Evolutionary conservation across 75 land plant genomes (phyloP), one percentile per base, ranked within the genome.

Genomic region (Ceratopteris richardii): DNA sequence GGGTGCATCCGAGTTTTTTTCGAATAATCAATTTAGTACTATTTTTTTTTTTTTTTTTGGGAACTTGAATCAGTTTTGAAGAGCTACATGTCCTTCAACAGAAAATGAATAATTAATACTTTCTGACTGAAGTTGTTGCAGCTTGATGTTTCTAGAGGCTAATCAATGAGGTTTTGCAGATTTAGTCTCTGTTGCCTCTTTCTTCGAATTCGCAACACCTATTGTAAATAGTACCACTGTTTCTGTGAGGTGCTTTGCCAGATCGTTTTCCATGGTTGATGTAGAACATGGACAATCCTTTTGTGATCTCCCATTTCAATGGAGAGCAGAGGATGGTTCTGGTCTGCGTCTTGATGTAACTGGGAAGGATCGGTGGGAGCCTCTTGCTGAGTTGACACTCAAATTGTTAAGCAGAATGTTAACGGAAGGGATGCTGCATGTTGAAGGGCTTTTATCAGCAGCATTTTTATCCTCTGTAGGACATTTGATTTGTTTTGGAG

Each of bases 311-410:
- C 97, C 97, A 44, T 42, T 65, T 30, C 66, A 70, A 44, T 90
- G 75, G 72, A 79, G 68, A 51, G 79, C 86, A 1, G 42, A 44
- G 26, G 62, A 80, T 57, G 84, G 84, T 26, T 66, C 70, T 53
- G 96, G 92, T 44, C 58, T 95, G 31, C 44, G 78, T 39, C 64
- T 95, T 61, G 74, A 90, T 66, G 64, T 95, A 9, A 66, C 66
- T 21, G 88, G 72, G 0, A 64, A 76, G 23, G 30, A 39, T 12
- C 78, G 92, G 50, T 95, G 87, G 96, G 78, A 65, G 47, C 70
- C 76, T 27, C 77, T 95, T 63, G 86, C 97, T 12, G 67, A 77
- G 36, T 86, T 79, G 78, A 72, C 78, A 17, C 61, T 90, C 16
- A 86, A 76, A 70, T 60, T 95, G 26, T 44, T 95, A 31, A 57